Base-by-base conservation (phyloP, 2,329 filamentous ascomycete species). In the Epichloe typhina region DNA sequence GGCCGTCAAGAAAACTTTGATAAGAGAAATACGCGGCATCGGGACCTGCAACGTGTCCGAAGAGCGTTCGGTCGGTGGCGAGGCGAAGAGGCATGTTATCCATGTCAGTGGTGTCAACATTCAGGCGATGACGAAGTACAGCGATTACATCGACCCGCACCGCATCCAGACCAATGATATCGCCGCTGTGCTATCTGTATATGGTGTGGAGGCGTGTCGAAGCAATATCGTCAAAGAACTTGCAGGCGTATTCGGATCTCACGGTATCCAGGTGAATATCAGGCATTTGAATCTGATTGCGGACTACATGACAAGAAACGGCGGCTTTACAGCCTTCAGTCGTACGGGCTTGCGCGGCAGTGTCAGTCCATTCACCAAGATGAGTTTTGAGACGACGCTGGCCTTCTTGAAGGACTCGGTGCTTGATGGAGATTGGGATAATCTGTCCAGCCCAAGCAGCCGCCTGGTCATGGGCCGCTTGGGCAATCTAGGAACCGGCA, bases 331-430 rank as follows among this genome's bases (percentile, higher is more conserved):
- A 46, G 84, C 93, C 1, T 98, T 98, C 72, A 95, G 88, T 69
- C 85, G 93, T 46, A 94, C 87, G 63, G 93, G 91, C 1, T 73
- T 98, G 54, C 83, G 82, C 63, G 83, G 86, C 56, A 90, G 88
- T 61, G 84, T 91, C 31, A 90, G 84, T 57, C 89, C 93, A 0
- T 91, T 98, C 59, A 91, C 93, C 69, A 97, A 97, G 77, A 97
- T 97, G 91, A 95, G 88, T 66, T 98, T 97, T 71, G 93, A 98
- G 77, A 98, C 93, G 4, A 98, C 93, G 2, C 79, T 97, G 39
- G 84, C 86, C 1, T 96, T 96, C 73, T 75, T 98, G 61, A 90
- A 86, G 66, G 93, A 97, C 63, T 90, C 93, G 1, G 84, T 96
- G 26, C 72, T 94, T 52, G 88, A 95, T 62, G 83, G 87, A 47